Conservation (phyloP, 208 protist genomes). For the Herpetomonas muscarum region DNA sequence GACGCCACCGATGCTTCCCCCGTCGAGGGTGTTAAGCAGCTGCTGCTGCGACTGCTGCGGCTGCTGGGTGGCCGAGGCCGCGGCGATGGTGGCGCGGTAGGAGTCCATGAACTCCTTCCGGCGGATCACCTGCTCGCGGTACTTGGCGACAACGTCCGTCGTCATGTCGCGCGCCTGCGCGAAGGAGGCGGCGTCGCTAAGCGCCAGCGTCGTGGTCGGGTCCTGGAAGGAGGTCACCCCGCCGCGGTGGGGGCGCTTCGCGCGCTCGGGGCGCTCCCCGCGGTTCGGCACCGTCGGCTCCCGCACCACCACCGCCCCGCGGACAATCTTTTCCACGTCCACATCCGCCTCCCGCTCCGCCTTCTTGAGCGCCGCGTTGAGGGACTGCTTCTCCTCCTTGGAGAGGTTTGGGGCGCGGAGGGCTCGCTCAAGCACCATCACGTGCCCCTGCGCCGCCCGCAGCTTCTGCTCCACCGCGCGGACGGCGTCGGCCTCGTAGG, state of each 20-base stretch:
- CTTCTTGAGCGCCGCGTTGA: not conserved
- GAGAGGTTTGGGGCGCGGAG: too few relatives aligned
- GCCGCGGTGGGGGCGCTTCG: not conserved
- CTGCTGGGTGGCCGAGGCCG: not conserved
- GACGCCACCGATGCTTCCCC: too few relatives aligned
- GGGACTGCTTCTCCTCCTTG: not conserved
- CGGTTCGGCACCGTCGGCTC: not conserved
- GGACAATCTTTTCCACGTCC: not conserved
- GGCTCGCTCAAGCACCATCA: not conserved
- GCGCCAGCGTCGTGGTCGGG: not conserved
- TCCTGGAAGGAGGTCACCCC: not conserved
- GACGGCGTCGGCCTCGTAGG: constrained; percentile 48
- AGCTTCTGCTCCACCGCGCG: constrained; percentile 21
- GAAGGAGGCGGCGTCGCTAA: not conserved
- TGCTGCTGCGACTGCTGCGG: not conserved
- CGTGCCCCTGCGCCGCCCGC: not conserved
- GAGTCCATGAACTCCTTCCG: not conserved
- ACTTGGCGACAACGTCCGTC: not conserved
- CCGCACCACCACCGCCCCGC: not conserved
- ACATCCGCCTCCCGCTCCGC: constrained; percentile 4
- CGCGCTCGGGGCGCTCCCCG: not conserved
- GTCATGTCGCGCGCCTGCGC: not conserved
- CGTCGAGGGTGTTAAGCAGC: too few relatives aligned
- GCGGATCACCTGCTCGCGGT: not conserved
- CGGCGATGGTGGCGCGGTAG: not conserved